Evolutionary conservation across 495 filamentous ascomycete genomes (phyloP).

Genomic region (Xylaria cubensis): DNA sequence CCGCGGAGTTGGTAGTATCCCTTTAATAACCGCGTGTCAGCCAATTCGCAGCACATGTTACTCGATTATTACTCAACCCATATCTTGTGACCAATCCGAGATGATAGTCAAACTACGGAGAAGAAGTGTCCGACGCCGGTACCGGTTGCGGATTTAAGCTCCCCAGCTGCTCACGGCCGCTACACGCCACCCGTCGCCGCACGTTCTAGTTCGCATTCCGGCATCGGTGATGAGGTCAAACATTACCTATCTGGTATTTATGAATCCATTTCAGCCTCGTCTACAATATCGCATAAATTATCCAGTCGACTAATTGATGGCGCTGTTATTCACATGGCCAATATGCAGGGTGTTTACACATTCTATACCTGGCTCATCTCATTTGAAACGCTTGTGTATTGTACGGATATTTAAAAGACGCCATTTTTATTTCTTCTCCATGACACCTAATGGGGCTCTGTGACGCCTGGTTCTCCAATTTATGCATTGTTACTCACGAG

Average conservation of each 20-base stretch:
- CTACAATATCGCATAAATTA: neutral
- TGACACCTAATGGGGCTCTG: neutral
- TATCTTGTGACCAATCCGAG: slow-evolving; percentile 8
- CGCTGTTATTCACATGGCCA: neutral
- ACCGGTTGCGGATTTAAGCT: slow-evolving; percentile 12
- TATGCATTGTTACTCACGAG: neutral
- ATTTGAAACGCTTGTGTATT: neutral
- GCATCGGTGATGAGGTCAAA: slow-evolving; percentile 24
- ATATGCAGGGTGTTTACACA: neutral
- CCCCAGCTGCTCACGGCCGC: neutral
- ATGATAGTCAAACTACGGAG: neutral
- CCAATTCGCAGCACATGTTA: neutral
- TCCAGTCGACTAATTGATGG: neutral
- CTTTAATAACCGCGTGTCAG: neutral
- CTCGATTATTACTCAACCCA: neutral
- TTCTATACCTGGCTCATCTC: neutral
- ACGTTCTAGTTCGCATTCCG: slow-evolving; percentile 10
- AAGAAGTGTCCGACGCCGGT: slow-evolving; percentile 6
- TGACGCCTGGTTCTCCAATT: neutral
- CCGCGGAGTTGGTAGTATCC: neutral
- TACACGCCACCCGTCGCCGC: neutral
- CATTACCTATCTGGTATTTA: neutral
- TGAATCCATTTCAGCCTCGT: slow-evolving; percentile 11
- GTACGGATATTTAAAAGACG: neutral
- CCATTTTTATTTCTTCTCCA: neutral